phyloP scores from a whole-genome alignment of 1,284 basidiomycete genomes.

The Cryptococcus maquisensis region DNA sequence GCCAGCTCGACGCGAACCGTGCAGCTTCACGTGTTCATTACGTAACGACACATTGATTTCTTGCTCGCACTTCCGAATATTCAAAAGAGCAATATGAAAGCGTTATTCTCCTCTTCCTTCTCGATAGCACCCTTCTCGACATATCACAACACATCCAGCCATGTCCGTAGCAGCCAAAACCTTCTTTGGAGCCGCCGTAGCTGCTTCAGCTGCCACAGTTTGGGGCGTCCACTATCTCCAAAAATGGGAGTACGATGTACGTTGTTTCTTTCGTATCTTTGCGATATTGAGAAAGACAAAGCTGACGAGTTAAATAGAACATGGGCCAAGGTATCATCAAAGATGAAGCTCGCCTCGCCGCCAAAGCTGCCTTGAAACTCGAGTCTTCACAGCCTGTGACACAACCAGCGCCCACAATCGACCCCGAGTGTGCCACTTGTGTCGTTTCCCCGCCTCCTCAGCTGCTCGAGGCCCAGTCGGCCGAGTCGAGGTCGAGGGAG shows the following conservation, averaged over 20 bases:
- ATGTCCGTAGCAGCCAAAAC: conserved; percentile 75
- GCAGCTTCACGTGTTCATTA: no score
- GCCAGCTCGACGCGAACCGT: no score
- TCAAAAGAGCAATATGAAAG: no score
- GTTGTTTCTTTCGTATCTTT: conserved; percentile 7
- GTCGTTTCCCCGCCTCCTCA: conserved; percentile 39
- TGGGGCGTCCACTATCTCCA: conserved; percentile 92
- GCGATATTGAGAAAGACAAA: not conserved
- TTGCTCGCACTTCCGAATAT: not conserved
- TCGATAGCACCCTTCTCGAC: not conserved
- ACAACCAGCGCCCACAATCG: conserved; percentile 35
- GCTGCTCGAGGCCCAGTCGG: conserved; percentile 33
- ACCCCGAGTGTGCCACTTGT: conserved; percentile 42
- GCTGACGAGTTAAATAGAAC: conserved; percentile 52
- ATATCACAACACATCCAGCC: not conserved
- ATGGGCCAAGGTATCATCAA: conserved; percentile 87
- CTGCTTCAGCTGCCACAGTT: conserved; percentile 67
- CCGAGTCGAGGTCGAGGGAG: conserved; percentile 30
- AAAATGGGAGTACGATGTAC: conserved; percentile 74
- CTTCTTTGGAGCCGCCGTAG: conserved; percentile 66
- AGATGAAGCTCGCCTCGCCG: conserved; percentile 67
- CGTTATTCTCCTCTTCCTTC: not conserved
- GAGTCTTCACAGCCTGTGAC: conserved; percentile 1
- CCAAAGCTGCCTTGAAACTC: conserved; percentile 20
- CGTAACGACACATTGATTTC: no score